Evolutionary conservation across 2,329 filamentous ascomycete species (phyloP), one percentile per base, ranked within the genome.

Genomic region (Ascochyta pisi): DNA sequence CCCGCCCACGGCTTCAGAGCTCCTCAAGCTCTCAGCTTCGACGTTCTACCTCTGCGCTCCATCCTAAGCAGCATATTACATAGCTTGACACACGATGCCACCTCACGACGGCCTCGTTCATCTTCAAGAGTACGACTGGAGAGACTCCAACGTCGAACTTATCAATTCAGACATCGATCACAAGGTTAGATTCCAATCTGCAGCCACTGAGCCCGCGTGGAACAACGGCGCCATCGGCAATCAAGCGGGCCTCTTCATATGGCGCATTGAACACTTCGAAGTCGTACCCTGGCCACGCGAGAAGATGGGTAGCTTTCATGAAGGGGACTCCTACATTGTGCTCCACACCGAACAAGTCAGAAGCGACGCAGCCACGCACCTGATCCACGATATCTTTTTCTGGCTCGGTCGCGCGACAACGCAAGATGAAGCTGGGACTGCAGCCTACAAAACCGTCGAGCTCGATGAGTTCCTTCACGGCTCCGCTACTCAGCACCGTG

Each of bases 371-470:
- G 51, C 50, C 4, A 27, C 33, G 1, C 66, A 64, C 15, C 31
- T 70, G 15, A 54, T 66, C 38, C 86, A 89, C 64, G 86, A 89
- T 45, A 82, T 89, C 66, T 89, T 87, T 79, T 89, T 89, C 77
- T 90, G 86, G 87, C 80, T 89, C 0, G 87, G 87, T 4, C 78
- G 74, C 47, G 83, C 88, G 66, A 89, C 86, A 0, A 82, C 84
- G 2, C 86, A 89, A 75, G 87, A 89, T 61, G 87, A 90, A 75
- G 86, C 86, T 2, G 87, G 87, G 15, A 86, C 84, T 0, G 87
- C 87, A 0, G 87, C 87, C 2, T 88, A 90, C 76, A 90, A 89
- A 78, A 88, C 87, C 0, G 86, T 89, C 23, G 87, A 89, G 73
- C 78, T 90, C 15, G 87, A 89, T 64, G 86, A 89, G 73, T 89